phyloP scores from a whole-genome alignment of 805 yeast species.

The Ogataea ramenticola region DNA sequence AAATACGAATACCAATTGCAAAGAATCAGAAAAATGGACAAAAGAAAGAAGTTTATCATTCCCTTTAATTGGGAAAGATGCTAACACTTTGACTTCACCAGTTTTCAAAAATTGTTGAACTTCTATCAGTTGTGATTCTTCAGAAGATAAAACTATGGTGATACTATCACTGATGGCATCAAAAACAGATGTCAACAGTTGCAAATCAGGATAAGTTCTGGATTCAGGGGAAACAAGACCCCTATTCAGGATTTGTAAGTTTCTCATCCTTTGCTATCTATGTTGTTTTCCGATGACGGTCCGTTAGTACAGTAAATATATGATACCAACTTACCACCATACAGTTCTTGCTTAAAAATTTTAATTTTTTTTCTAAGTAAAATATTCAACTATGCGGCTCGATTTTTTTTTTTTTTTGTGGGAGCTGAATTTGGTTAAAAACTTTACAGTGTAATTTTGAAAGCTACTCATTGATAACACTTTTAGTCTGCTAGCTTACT shows the following conservation, averaged over 20 bases:
- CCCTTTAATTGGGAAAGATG: slow-evolving; percentile 47
- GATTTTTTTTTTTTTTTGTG: no score
- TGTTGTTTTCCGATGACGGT: no score
- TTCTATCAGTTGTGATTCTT: slow-evolving; percentile 51
- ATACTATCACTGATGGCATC: slow-evolving; percentile 71
- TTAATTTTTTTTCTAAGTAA: no score
- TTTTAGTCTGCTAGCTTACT: no score
- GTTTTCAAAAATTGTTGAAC: slow-evolving; percentile 69
- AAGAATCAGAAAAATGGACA: slow-evolving; percentile 63
- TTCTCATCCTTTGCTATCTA: slow-evolving; percentile 27
- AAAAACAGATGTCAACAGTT: slow-evolving; percentile 47
- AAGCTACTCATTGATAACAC: no score
- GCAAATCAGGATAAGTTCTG: slow-evolving; percentile 56
- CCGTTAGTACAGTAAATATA: no score
- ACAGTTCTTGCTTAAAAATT: no score
- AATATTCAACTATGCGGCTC: no score
- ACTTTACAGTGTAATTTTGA: no score
- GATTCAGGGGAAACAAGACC: slow-evolving; percentile 48
- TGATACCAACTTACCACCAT: no score
- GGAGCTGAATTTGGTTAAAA: no score
- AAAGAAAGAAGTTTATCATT: slow-evolving; percentile 44
- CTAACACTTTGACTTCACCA: slow-evolving; percentile 52
- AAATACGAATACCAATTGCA: slow-evolving; percentile 59
- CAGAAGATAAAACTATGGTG: slow-evolving; percentile 52
- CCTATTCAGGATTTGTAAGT: slow-evolving; percentile 35